Base-by-base conservation (phyloP, 176 grass and related monocot species). In the Lolium rigidum region DNA sequence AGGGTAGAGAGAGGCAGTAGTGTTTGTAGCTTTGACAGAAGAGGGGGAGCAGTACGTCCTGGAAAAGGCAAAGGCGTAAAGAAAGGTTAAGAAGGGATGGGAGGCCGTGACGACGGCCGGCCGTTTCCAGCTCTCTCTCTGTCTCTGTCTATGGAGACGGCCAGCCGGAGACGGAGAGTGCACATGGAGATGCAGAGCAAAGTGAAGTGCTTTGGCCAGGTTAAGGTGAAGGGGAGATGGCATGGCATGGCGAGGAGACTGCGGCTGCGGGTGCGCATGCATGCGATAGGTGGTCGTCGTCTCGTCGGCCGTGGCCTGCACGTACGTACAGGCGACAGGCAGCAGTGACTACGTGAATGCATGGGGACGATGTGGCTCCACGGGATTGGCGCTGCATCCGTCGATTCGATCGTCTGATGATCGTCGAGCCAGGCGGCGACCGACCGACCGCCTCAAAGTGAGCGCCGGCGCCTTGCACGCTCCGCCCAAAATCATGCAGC, bases 391-490 rank as follows among this genome's bases (percentile, higher is more conserved):
- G 70, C 70, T 74, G 44, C 21, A 20, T 17, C 4, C 57, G 44
- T 49, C 10, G 46, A 47, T 37, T 26, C 31, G 1, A 0, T 10
- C 41, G 2, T 4, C 64, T 50, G 50, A 6, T 76, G 73, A 76
- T 52, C 49, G 37, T 10, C 50, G 28, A 31, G 28, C 28, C 28
- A 31, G 28, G 28, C 28, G 28, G 28, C 61, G 87, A 58, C 81
- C 70, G 58, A 52, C 47, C 85, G 49, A 50, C 68, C 4, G 44
- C 80, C 85, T 90, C 74, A 90, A 90, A 90, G 89, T 90, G 89
- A 90, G 89, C 76, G 85, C 89, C 80, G 57, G 85, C 58, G 89
- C 89, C 89, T 80, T 70, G 89, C 89, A 90, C 89, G 85, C 89
- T 87, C 75, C 85, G 85, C 89, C 74, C 80, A 82, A 61, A 87